Base-by-base conservation (phyloP, 345 rosid genomes). In the Erodium maritimum region DNA sequence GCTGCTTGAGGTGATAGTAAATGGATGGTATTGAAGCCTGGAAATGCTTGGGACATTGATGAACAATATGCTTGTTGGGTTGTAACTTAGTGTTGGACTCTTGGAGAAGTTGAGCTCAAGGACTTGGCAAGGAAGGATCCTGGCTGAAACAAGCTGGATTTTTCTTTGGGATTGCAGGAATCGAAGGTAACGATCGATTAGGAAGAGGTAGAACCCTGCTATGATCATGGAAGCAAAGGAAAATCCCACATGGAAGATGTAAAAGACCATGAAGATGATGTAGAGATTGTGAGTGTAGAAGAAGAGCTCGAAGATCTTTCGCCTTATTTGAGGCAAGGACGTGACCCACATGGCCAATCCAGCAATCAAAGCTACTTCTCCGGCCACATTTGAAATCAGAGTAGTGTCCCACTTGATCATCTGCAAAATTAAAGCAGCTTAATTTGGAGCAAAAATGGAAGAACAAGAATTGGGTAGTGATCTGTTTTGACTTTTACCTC, bases 1-100 rank as follows among this genome's bases (percentile, higher is more conserved):
- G 60, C 85, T 72, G 58, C 76, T 82, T 0, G 96, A 91, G 23
- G 79, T 77, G 33, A 88, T 34, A 7, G 86, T 82, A 50, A 84
- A 91, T 29, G 98, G 96, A 73, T 91, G 96, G 96, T 96, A 91
- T 50, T 91, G 96, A 55, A 82, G 75, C 77, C 74, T 82, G 7
- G 95, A 88, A 34, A 91, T 73, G 54, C 68, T 69, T 1, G 90
- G 96, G n/a, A 86, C 79, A 65, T 86, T 90, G 23, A 91, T 61
- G 62, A 82, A 88, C 71, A 82, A 55, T 34, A 75, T 71, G 81
- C 95, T 91, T 4, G 82, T 73, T 9, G 96, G 80, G 50, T 67
- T 76, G 60, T 88, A 91, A 12, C 74, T 77, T 69, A 86, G 64
- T 25, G 87, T 95, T 18, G 74, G 72, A 46, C 56, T 55, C 58